These are phyloP conservation scores for Ilyonectria sp. DNA, from an alignment of 2,329 filamentous ascomycete species.

Conservation along the genomic window DNA sequence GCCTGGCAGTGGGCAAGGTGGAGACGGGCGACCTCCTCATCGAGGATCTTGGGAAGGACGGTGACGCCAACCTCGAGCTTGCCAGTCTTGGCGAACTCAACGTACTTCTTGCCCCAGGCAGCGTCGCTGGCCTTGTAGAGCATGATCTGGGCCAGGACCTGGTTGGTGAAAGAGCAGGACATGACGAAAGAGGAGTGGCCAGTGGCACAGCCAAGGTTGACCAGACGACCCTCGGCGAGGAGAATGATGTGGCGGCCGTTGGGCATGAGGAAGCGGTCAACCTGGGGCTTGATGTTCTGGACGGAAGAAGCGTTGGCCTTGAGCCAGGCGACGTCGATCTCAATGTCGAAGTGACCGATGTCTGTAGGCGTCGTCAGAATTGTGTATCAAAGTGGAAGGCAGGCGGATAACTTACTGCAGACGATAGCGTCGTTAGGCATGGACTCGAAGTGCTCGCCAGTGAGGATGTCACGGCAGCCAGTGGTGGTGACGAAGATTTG, in stretches of 20 bases:
- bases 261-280: constrained; percentile 96
- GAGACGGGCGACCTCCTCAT: constrained; percentile 97
- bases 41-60: constrained; percentile 95
- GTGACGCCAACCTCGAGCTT: constrained; percentile 95
- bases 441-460: constrained; percentile 90
- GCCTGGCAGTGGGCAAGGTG: constrained; percentile 95
- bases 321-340: constrained; percentile 99
- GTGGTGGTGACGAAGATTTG: constrained; percentile 99
- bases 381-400: constrained; percentile 21
- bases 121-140: constrained; percentile 94
- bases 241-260: constrained; percentile 98
- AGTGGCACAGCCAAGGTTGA: constrained; percentile 99
- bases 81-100: constrained; percentile 93
- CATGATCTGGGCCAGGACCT: constrained; percentile 99
- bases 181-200: constrained; percentile 99
- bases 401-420: constrained; percentile 77
- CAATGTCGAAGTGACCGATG: constrained; percentile 99
- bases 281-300: constrained; percentile 99
- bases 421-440: constrained; percentile 99
- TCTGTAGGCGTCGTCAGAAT: constrained; percentile 60
- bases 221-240: constrained; percentile 96
- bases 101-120: constrained; percentile 92
- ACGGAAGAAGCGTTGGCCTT: constrained; percentile 95
- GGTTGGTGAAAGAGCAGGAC: constrained; percentile 99
- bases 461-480: constrained; percentile 97